Evolutionary conservation across 2,329 filamentous ascomycete genomes (phyloP), one percentile per base, ranked within the genome.

Genomic region (Xylariales sp.): DNA sequence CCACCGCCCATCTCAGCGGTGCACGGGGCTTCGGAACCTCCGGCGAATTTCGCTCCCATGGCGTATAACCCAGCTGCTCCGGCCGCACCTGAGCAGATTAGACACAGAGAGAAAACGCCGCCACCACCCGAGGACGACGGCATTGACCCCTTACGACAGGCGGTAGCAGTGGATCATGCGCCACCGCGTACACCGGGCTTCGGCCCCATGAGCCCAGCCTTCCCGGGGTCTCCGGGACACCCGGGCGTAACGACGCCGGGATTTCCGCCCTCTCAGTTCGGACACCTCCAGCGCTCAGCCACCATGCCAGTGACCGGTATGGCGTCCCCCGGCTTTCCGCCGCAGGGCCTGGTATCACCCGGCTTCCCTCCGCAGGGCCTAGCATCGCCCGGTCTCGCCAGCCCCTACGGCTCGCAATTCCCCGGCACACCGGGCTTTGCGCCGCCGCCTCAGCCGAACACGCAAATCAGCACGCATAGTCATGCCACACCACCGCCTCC

Each of bases 61-160:
- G 77, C 84, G 3, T 90, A 90, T 57, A 90, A 90, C 56, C 86
- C 86, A 3, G 86, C 86, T 1, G 85, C 86, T 1, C 86, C 86
- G 4, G 74, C 84, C 0, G 84, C 84, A 0, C 84, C 86, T 1
- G 86, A 90, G 59, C 71, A 76, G 16, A 80, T 89, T 38, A 70
- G 74, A 15, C 78, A 86, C 58, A 75, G 86, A 35, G 86, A 90
- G 61, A 89, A 89, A 71, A 91, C 86, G 1, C 86, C 86, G 2
- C 86, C 78, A 3, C 78, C 86, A 4, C 84, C 83, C 3, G 76
- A 82, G 24, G 86, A 89, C 52, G 78, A 71, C 28, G 76, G 71
- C 10, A 65, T 70, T 3, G 76, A 80, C 50, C 79, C 78, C 3
- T 62, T 83, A 16, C 71, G 73, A 4, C 74, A 76, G 37, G 77